phyloP scores from a whole-genome alignment of 805 yeast genomes.

The Candida wancherniae region DNA sequence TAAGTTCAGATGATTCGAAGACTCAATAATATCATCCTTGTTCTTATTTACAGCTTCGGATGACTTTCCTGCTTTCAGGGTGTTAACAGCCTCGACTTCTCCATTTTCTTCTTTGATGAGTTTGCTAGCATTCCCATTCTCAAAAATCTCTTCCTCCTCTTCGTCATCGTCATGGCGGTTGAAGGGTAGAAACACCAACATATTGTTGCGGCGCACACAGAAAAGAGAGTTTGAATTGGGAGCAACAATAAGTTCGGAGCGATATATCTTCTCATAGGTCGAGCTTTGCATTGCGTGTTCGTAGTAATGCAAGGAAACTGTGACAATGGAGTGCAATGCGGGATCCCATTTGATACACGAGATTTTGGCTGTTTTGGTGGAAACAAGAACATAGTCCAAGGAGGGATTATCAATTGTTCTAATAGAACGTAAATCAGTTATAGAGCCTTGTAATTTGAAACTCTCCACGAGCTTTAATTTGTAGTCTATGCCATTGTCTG shows the following conservation, averaged over 20 bases:
- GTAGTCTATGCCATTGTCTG: constrained; percentile 17
- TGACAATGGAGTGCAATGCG: constrained; percentile 47
- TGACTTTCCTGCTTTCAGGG: constrained; percentile 5
- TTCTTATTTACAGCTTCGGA: constrained; percentile 1
- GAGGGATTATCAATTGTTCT: constrained; percentile 43
- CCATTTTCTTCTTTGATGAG: constrained; percentile 5
- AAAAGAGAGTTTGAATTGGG: constrained; percentile 52
- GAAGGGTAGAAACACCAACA: constrained; percentile 70
- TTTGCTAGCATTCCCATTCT: constrained; percentile 15
- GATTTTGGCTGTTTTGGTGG: constrained; percentile 72
- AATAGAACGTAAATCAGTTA: constrained; percentile 52
- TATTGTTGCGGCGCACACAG: constrained; percentile 58
- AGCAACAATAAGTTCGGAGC: constrained; percentile 52
- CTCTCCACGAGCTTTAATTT: constrained; percentile 48
- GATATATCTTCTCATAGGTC: constrained; percentile 39
- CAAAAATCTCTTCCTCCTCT: constrained; percentile 39
- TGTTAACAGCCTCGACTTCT: constrained; percentile 13
- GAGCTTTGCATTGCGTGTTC: constrained; percentile 59
- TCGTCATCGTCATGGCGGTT: constrained; percentile 37
- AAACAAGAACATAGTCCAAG: constrained; percentile 57
- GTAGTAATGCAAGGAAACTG: constrained; percentile 81
- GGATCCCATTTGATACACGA: constrained; percentile 72
- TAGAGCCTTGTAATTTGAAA: constrained; percentile 64
- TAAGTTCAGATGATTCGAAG: neutral
- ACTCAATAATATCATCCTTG: constrained; percentile 1